These are phyloP conservation scores for Rhynchosporium graminicola DNA, from an alignment of 2,329 filamentous ascomycete genomes.

Conservation along the genomic window DNA sequence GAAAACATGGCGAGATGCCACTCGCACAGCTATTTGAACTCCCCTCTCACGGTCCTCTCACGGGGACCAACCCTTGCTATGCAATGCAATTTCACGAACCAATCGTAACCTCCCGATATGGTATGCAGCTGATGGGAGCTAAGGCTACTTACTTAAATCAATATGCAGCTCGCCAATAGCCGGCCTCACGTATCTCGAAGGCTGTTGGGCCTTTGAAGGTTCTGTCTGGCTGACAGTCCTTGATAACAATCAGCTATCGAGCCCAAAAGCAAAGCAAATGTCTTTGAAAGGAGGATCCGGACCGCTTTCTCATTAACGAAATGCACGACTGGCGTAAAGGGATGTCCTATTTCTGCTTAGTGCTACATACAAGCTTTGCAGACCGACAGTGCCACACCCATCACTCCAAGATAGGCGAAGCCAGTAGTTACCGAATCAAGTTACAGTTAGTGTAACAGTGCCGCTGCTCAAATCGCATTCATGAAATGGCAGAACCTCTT, in stretches of 20 bases:
- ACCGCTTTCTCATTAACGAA: neutral
- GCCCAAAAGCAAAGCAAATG: neutral
- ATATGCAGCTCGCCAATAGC: neutral
- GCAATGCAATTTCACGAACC: neutral
- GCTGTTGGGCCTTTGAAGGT: neutral
- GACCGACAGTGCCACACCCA: conserved; percentile 6
- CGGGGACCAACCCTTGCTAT: neutral
- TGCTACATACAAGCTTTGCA: neutral
- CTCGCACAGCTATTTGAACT: neutral
- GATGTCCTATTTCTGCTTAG: neutral
- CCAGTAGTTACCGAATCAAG: conserved; percentile 1
- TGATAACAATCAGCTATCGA: neutral
- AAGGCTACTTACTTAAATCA: neutral
- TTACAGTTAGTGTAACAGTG: neutral
- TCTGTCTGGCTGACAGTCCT: neutral
- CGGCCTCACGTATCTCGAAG: neutral
- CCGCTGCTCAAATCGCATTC: neutral
- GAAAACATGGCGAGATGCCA: conserved; percentile 6
- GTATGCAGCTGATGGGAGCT: neutral
- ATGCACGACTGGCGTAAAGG: neutral
- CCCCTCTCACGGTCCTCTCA: neutral
- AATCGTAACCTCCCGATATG: neutral
- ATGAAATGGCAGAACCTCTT: neutral
- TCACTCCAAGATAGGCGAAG: neutral
- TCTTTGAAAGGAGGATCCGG: neutral